Percentiles rank a stretch among this genome's conserved stretches.
phyloP scores from a whole-genome alignment of 441 rosid species.

The Populus tomentosa region DNA sequence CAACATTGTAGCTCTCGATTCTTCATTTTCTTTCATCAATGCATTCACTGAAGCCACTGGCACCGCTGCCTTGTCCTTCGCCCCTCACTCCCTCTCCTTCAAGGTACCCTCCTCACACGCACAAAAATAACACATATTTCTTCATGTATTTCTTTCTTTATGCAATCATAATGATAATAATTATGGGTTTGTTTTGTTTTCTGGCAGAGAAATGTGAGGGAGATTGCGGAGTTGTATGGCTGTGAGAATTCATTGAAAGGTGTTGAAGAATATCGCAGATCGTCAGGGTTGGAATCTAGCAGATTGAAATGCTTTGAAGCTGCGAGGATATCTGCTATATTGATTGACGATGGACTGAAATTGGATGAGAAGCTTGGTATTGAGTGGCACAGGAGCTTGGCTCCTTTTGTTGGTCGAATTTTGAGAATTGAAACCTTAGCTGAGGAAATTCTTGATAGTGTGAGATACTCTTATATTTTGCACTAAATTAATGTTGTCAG shows the following conservation, averaged over 20 bases:
- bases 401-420: constrained; percentile 73
- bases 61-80: constrained; percentile 53
- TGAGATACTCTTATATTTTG: constrained; percentile 23
- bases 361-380: constrained; percentile 68
- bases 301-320: constrained; percentile 62
- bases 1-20: constrained; percentile 76
- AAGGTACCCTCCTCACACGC: constrained; percentile 35
- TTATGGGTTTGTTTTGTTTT: background rate
- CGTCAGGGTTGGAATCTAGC: constrained; percentile 49
- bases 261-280: constrained; percentile 61
- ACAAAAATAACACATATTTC: background rate
- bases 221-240: constrained; percentile 71
- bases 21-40: constrained; percentile 62
- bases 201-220: constrained; percentile 76
- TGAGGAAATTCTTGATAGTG: constrained; percentile 68
- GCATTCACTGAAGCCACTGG: constrained; percentile 75
- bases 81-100: constrained; percentile 70
- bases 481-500: background rate
- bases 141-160: background rate
- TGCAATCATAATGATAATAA: background rate
- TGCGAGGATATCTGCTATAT: constrained; percentile 64
- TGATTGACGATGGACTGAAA: constrained; percentile 83
- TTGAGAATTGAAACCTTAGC: constrained; percentile 79
- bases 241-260: constrained; percentile 54
- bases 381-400: constrained; percentile 59